Evolutionary conservation across 169 alveolate species (phyloP).

Genomic region (Eimeria nieschulzi): DNA sequence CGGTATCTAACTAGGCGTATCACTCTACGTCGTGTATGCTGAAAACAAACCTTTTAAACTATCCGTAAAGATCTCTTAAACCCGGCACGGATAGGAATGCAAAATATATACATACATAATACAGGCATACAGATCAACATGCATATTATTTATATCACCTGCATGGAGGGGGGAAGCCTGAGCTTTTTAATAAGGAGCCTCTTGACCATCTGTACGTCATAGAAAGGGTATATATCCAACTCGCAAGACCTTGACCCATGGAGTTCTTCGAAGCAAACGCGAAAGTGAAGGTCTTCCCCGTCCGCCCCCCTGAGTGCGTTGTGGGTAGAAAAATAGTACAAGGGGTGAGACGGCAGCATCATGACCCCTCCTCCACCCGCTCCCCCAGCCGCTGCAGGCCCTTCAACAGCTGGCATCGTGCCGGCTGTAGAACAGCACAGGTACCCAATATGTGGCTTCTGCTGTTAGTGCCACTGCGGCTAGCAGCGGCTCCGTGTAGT

Average conservation of each 20-base stretch:
- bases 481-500: conserved; percentile 1
- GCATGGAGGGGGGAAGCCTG: conserved; percentile 83
- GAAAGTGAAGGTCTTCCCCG: conserved; percentile 61
- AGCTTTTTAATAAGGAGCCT: conserved; percentile 88
- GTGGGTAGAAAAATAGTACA: conserved; percentile 70
- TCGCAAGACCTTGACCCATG: conserved; percentile 70
- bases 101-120: neutral
- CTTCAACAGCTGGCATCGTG: conserved; percentile 54
- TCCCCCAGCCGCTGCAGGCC: conserved; percentile 52
- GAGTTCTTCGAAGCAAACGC: conserved; percentile 71
- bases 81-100: too few relatives aligned
- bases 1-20: too few relatives aligned
- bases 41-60: too few relatives aligned
- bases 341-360: conserved; percentile 70
- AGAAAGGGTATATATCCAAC: conserved; percentile 86
- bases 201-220: conserved; percentile 90
- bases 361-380: conserved; percentile 49
- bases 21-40: too few relatives aligned
- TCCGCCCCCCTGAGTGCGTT: conserved; percentile 71
- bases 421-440: conserved; percentile 2
- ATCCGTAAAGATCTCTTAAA: too few relatives aligned
- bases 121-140: neutral
- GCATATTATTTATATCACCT: conserved; percentile 67
- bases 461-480: neutral
- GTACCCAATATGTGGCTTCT: neutral